These are phyloP conservation scores for Tulasnella calospora DNA, from an alignment of 768 basidiomycete species.

Conservation along the genomic window DNA sequence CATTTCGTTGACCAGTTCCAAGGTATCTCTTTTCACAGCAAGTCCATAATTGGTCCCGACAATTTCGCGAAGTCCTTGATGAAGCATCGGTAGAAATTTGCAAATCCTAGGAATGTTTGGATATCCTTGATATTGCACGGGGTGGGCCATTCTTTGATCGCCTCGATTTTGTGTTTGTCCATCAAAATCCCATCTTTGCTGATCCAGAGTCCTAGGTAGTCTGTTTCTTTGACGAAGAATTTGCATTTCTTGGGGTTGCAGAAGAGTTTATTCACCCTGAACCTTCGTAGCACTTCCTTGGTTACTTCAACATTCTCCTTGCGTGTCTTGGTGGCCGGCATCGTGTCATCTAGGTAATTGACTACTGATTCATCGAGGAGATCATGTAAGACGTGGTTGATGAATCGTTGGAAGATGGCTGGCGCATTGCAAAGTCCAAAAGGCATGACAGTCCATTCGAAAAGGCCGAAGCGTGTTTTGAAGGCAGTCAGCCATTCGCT, in stretches of 20 bases:
- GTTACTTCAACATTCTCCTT: slow-evolving; percentile 24
- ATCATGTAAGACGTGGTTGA: slow-evolving; percentile 30
- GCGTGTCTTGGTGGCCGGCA: background rate
- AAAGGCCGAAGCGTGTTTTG: slow-evolving; percentile 18
- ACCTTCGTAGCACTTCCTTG: slow-evolving; percentile 18
- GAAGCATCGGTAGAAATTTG: slow-evolving; percentile 8
- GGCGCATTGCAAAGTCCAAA: slow-evolving; percentile 31
- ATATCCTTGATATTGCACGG: background rate
- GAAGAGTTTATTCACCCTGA: background rate
- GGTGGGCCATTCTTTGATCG: background rate
- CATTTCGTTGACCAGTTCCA: background rate
- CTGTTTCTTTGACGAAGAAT: slow-evolving; percentile 4
- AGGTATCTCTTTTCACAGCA: no score
- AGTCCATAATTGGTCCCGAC: no score
- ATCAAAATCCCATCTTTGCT: background rate
- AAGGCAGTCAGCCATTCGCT: slow-evolving; percentile 27
- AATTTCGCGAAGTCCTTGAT: background rate
- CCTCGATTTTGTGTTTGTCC: background rate
- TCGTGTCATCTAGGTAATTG: slow-evolving; percentile 31
- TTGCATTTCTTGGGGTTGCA: slow-evolving; percentile 10
- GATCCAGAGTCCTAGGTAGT: slow-evolving; percentile 22
- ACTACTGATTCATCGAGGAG: slow-evolving; percentile 28
- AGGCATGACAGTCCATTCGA: slow-evolving; percentile 34
- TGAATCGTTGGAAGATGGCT: slow-evolving; percentile 22
- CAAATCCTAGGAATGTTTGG: slow-evolving; percentile 10